These are phyloP conservation scores for Liriodendron chinense DNA, from an alignment of 164 flowering plant species.

Conservation along the genomic window DNA sequence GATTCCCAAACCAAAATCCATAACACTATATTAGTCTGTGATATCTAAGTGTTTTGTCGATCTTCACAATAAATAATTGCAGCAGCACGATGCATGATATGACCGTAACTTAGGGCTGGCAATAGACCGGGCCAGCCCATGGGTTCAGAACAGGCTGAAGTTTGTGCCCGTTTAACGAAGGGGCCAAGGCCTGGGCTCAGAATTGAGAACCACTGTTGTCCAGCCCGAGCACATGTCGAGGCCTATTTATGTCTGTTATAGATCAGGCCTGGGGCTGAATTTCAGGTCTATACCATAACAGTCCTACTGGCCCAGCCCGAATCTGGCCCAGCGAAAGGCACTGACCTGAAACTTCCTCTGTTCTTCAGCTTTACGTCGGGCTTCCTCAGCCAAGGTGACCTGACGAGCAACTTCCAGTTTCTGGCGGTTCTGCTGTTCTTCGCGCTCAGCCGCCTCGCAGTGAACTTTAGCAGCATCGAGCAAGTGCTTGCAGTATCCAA, in stretches of 20 bases:
- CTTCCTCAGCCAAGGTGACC: slow-evolving; percentile 82
- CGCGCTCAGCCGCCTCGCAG: slow-evolving; percentile 89
- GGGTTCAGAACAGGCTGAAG: neutral
- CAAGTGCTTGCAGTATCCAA: slow-evolving; percentile 89
- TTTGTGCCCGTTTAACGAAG: neutral
- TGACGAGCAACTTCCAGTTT: slow-evolving; percentile 86
- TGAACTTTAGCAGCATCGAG: slow-evolving; percentile 90
- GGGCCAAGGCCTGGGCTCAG: neutral
- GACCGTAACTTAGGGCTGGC: neutral
- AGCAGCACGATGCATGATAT: neutral
- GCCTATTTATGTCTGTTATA: neutral
- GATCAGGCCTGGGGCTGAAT: neutral
- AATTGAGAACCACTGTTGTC: neutral
- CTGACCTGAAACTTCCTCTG: slow-evolving; percentile 78
- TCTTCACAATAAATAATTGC: slow-evolving; percentile 1
- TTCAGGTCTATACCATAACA: neutral
- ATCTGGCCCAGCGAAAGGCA: neutral
- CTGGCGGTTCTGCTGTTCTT: slow-evolving; percentile 78
- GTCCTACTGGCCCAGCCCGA: neutral
- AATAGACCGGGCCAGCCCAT: neutral
- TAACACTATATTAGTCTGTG: slow-evolving; percentile 1
- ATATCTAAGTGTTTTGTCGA: neutral
- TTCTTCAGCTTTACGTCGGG: slow-evolving; percentile 90
- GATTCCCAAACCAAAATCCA: slow-evolving; percentile 18
- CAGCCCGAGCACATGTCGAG: neutral